Percentiles rank a stretch among this genome's conserved stretches.
Evolutionary conservation across 2,329 filamentous ascomycete species (phyloP).

Genomic region (Xenoacremonium recifei): DNA sequence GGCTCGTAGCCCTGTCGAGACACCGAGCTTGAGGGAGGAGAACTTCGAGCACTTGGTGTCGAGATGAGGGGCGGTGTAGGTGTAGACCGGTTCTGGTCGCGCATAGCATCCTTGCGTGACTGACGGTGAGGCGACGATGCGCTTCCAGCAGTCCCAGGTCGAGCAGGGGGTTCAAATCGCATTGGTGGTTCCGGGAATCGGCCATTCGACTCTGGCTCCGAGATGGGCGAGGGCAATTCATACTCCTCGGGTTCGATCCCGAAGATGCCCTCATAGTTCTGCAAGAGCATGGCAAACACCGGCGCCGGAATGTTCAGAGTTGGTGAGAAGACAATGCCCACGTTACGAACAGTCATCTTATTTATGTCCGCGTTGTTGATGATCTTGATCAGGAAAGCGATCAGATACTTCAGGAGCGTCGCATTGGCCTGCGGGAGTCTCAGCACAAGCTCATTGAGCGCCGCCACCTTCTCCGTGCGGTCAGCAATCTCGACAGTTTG

Average conservation of each 20-base stretch:
- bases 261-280: conserved; percentile 87
- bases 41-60: conserved; percentile 32
- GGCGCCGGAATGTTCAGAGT: conserved; percentile 95
- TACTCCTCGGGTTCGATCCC: conserved; percentile 66
- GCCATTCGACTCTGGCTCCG: conserved; percentile 35
- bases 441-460: conserved; percentile 75
- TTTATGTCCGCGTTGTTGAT: conserved; percentile 88
- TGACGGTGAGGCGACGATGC: conserved; percentile 55
- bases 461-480: conserved; percentile 71
- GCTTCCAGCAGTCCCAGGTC: conserved; percentile 50
- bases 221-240: conserved; percentile 49
- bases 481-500: conserved; percentile 77
- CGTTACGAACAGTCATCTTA: conserved; percentile 98
- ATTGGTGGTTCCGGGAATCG: conserved; percentile 27
- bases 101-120: conserved; percentile 32
- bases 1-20: conserved; percentile 43
- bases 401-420: conserved; percentile 78
- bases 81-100: conserved; percentile 34
- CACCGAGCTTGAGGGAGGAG: conserved; percentile 42
- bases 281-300: conserved; percentile 89
- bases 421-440: conserved; percentile 78
- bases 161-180: conserved; percentile 35
- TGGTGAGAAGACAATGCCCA: conserved; percentile 96
- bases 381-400: conserved; percentile 86
- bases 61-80: conserved; percentile 51